Percentiles rank a stretch among this genome's conserved stretches.
Evolutionary conservation across 179 eudicot genomes (phyloP).

Genomic region (Beta corolliflora): DNA sequence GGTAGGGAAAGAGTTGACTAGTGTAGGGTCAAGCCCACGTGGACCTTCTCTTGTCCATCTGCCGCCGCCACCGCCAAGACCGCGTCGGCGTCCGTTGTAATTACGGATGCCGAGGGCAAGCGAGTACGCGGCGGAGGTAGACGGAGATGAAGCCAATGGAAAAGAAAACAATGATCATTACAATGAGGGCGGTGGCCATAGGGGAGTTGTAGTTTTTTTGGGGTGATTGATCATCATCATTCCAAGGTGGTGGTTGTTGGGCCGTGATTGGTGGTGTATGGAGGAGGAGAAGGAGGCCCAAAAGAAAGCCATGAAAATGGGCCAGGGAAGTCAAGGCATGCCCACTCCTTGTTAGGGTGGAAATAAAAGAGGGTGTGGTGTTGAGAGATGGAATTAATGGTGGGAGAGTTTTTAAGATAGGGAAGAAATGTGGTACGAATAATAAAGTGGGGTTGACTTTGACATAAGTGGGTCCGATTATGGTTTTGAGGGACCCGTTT

Average conservation of each 20-base stretch:
- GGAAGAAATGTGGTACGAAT: slow-evolving; percentile 17
- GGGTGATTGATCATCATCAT: background rate
- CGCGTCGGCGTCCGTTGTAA: background rate
- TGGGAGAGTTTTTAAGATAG: background rate
- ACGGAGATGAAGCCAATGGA: slow-evolving; percentile 40
- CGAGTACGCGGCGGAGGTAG: slow-evolving; percentile 39
- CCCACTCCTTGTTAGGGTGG: slow-evolving; percentile 8
- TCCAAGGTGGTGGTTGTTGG: slow-evolving; percentile 18
- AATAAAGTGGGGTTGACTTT: slow-evolving; percentile 23
- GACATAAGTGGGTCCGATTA: background rate
- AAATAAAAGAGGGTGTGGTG: too few species aligned
- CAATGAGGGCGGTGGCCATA: slow-evolving; percentile 38
- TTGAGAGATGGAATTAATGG: background rate
- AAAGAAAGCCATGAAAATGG: slow-evolving; percentile 12
- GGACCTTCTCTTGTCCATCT: slow-evolving; percentile 2
- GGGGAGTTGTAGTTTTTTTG: slow-evolving; percentile 32
- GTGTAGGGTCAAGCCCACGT: slow-evolving; percentile 45
- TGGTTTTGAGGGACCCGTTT: background rate
- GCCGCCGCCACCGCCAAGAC: background rate
- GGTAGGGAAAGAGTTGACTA: slow-evolving; percentile 53
- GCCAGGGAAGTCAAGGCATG: slow-evolving; percentile 19
- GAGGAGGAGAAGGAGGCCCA: slow-evolving; percentile 11
- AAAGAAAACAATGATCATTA: slow-evolving; percentile 35
- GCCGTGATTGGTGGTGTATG: background rate
- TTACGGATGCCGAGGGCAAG: slow-evolving; percentile 20